A percentile compares a stretch with the other conserved stretches of the same genome.
phyloP scores from a whole-genome alignment of 495 filamentous ascomycete genomes.

The Aspergillus mulundensis region DNA sequence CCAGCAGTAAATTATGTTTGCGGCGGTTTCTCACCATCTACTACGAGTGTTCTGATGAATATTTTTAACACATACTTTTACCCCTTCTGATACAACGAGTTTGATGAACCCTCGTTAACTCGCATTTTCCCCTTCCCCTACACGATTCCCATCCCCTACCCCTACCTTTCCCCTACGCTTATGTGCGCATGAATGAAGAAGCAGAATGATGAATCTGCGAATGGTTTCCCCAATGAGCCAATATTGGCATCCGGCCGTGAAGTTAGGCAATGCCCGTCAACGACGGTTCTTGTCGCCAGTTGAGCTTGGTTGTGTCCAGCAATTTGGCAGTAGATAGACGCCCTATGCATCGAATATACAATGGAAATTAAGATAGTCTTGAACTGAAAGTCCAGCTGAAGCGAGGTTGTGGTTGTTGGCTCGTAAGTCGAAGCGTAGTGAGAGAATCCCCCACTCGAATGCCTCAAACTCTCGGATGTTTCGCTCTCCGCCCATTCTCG shows the following conservation, averaged over 20 bases:
- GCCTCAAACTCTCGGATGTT: conserved; percentile 5
- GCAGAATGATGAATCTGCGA: conserved; percentile 18
- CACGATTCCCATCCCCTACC: conserved; percentile 9
- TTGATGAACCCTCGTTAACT: conserved; percentile 13
- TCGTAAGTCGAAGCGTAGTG: background rate
- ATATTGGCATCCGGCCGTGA: conserved; percentile 12
- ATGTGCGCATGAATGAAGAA: conserved; percentile 13
- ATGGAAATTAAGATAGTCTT: conserved; percentile 14
- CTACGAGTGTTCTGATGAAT: conserved; percentile 17
- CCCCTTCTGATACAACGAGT: conserved; percentile 16
- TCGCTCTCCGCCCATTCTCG: conserved; percentile 2
- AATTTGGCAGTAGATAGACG: conserved; percentile 43
- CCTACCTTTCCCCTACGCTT: conserved; percentile 6
- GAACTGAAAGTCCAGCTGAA: background rate
- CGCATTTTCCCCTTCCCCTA: conserved; percentile 11
- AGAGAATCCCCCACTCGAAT: conserved; percentile 8
- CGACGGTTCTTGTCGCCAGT: background rate
- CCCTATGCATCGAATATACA: conserved; percentile 37
- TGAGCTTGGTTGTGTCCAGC: conserved; percentile 20
- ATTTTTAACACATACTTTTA: conserved; percentile 14
- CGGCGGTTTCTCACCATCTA: conserved; percentile 7
- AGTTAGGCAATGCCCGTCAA: conserved; percentile 22
- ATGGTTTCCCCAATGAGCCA: conserved; percentile 26
- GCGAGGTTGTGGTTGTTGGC: background rate
- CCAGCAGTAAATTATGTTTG: conserved; percentile 37